These are phyloP conservation scores for Sedum album DNA, from an alignment of 164 flowering plant genomes.

Conservation along the genomic window DNA sequence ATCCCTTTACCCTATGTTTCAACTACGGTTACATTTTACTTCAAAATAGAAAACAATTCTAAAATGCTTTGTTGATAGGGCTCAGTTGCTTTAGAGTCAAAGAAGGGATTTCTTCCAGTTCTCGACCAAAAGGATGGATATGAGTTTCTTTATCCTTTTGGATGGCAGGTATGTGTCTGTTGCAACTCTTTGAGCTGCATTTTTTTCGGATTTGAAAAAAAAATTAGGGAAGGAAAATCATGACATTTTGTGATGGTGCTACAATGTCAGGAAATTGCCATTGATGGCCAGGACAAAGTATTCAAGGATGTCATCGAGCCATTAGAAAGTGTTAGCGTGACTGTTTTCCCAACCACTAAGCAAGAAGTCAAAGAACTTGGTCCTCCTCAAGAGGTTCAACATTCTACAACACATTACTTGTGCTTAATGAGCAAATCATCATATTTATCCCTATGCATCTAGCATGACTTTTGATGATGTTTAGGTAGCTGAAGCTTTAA, in stretches of 20 bases:
- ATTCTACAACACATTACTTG: not conserved
- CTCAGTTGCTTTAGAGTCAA: constrained; percentile 94
- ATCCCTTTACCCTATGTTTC: not conserved
- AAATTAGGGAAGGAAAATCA: not conserved
- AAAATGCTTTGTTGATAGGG: constrained; percentile 56
- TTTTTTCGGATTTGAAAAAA: not conserved
- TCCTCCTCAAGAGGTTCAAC: constrained; percentile 67
- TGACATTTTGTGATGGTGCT: not conserved
- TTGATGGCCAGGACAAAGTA: constrained; percentile 89
- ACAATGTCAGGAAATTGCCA: constrained; percentile 61
- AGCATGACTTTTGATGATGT: constrained; percentile 6
- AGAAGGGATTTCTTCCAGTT: constrained; percentile 67
- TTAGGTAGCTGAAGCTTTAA: constrained; percentile 77
- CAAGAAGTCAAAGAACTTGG: constrained; percentile 74
- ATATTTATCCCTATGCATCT: not conserved
- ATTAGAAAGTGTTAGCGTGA: constrained; percentile 81
- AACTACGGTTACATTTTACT: not conserved
- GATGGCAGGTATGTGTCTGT: constrained; percentile 65
- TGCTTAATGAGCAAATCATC: not conserved
- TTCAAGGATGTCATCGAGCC: constrained; percentile 96
- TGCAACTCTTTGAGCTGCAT: not conserved
- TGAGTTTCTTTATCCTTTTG: constrained; percentile 75
- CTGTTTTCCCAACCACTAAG: constrained; percentile 62
- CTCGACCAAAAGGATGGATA: constrained; percentile 77
- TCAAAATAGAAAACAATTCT: constrained; percentile 2